These are phyloP conservation scores for Globisporangium polare DNA, from an alignment of 352 stramenopile genomes.

Conservation along the genomic window DNA sequence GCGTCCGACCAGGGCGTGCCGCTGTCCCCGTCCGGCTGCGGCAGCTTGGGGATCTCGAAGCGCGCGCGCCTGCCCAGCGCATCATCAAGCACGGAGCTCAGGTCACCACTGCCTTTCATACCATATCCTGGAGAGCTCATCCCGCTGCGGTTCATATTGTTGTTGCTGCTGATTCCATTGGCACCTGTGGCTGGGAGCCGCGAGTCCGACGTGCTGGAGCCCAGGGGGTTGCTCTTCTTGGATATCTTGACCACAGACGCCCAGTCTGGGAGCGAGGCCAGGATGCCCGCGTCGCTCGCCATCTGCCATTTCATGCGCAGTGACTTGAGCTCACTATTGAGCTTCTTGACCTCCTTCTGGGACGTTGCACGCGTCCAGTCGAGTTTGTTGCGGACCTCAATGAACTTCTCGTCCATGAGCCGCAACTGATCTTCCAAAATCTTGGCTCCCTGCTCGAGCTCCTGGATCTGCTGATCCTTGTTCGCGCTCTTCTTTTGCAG, in stretches of 20 bases:
- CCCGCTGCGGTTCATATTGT: constrained; percentile 18
- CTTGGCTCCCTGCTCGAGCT: constrained; percentile 91
- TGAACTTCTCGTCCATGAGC: constrained; percentile 98
- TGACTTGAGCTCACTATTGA: constrained; percentile 52
- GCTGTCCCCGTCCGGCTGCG: constrained; percentile 50
- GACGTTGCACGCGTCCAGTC: constrained; percentile 90
- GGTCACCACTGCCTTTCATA: neutral
- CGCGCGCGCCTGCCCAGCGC: constrained; percentile 23
- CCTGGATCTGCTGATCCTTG: constrained; percentile 86
- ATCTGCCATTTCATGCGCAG: constrained; percentile 79
- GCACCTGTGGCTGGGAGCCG: constrained; percentile 22
- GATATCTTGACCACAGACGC: constrained; percentile 20
- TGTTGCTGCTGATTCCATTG: constrained; percentile 17
- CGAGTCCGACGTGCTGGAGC: constrained; percentile 49
- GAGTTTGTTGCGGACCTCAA: constrained; percentile 95
- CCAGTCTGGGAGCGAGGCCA: constrained; percentile 50
- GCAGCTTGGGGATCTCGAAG: constrained; percentile 79
- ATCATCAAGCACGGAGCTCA: constrained; percentile 24
- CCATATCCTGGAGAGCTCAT: constrained; percentile 12
- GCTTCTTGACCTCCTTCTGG: constrained; percentile 78
- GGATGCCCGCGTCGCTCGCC: constrained; percentile 47
- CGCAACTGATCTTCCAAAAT: constrained; percentile 95
- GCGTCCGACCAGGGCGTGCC: constrained; percentile 72
- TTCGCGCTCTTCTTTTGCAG: constrained; percentile 78
- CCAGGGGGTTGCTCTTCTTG: constrained; percentile 39